Evolutionary conservation across 2,329 filamentous ascomycete genomes (phyloP).

Genomic region (Nemania abortiva): DNA sequence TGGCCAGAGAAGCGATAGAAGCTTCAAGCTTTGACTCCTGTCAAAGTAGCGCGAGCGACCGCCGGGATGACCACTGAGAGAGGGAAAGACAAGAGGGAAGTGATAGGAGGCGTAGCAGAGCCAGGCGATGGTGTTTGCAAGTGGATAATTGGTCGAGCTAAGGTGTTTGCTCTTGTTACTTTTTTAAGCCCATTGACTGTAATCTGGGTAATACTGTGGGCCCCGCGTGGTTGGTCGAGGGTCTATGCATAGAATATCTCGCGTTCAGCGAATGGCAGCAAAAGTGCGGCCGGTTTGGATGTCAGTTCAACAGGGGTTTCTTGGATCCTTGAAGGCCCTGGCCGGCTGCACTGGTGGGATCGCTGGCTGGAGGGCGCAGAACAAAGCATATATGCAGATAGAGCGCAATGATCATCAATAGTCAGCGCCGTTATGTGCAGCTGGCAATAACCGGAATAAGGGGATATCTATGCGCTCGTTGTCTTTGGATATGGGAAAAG

Average conservation of each 20-base stretch:
- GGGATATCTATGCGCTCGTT: neutral
- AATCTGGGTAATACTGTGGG: neutral
- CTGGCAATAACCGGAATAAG: neutral
- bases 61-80: neutral
- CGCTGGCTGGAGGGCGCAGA: neutral
- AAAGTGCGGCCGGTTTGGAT: neutral
- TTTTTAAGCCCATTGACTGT: neutral
- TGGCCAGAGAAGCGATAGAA: neutral
- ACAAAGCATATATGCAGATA: slow-evolving; percentile 13
- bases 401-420: neutral
- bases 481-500: neutral
- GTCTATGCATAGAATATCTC: neutral
- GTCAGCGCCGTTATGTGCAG: neutral
- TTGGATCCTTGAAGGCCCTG: too few species aligned
- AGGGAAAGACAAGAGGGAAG: neutral
- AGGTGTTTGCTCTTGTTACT: slow-evolving; percentile 9
- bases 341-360: neutral
- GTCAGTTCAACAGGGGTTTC: neutral
- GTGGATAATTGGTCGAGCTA: neutral
- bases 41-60: neutral
- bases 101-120: neutral
- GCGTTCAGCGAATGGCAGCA: neutral
- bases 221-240: neutral
- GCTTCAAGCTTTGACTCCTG: neutral
- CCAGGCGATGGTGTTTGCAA: neutral